Base-by-base conservation (phyloP, 768 basidiomycete genomes). In the Kwoniella heveanensis region DNA sequence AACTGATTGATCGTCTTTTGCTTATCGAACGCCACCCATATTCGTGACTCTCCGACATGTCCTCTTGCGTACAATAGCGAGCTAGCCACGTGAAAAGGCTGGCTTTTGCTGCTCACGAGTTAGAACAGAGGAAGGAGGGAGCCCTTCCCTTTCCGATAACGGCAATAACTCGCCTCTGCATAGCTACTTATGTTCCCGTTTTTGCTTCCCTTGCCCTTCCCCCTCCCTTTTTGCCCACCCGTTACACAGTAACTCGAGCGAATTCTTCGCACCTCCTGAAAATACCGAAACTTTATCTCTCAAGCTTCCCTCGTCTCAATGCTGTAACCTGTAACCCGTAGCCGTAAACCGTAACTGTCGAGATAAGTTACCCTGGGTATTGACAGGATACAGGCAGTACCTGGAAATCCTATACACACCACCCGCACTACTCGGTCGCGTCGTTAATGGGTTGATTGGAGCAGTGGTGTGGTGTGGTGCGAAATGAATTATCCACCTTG, bases 321-420 rank as follows among this genome's bases (percentile, higher is more conserved):
- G n/a, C n/a, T n/a, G n/a, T n/a, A n/a, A n/a, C n/a, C n/a, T 44
- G 39, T 44, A 44, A 44, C 39, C 39, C 17, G 39, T 44, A 44
- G 39, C 39, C 39, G 39, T 44, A 44, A 44, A 44, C 39, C 39
- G 39, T 44, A 44, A 44, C 39, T 17, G 32, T 32, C 32, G 32
- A n/a, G n/a, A n/a, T n/a, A n/a, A n/a, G n/a, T n/a, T n/a, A 32
- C 32, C 32, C 13, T 32, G 5, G 5, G 32, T 13, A 6, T 32
- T 5, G 7, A 32, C 7, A 32, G 13, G 32, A 32, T 32, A 32
- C 7, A 32, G 32, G 13, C 32, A 5, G 7, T 32, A 10, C 39
- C 39, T 44, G 39, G 39, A 44, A 44, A 44, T 44, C 39, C 39
- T 44, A 44, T 44, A 44, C 39, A 19, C 39, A 44, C 39, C 39